phyloP scores from a whole-genome alignment of 2,329 filamentous ascomycete species.

The Ophiognomonia clavigignenti-juglandacearum region DNA sequence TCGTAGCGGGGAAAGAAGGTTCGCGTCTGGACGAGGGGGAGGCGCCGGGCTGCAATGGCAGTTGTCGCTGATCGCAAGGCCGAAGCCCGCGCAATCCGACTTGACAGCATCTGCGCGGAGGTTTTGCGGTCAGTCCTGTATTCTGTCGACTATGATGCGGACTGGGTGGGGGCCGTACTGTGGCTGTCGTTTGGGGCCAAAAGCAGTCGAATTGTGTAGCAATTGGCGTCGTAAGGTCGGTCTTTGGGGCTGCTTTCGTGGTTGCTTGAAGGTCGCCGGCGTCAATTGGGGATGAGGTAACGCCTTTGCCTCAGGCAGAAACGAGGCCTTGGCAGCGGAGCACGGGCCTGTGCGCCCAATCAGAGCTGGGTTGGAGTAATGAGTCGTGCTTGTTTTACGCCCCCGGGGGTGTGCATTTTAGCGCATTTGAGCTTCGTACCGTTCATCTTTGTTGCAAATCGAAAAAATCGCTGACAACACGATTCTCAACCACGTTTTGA shows the following conservation, averaged over 20 bases:
- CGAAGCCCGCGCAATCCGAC: conserved; percentile 51
- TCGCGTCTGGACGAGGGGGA: conserved; percentile 53
- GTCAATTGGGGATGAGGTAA: conserved; percentile 4
- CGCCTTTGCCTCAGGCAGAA: conserved; percentile 12
- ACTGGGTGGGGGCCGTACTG: conserved; percentile 22
- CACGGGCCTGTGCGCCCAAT: not conserved
- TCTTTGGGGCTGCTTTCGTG: conserved; percentile 4
- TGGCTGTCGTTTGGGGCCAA: conserved; percentile 29
- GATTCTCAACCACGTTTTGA: conserved; percentile 36
- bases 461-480: conserved; percentile 43
- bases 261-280: conserved; percentile 4
- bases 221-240: conserved; percentile 17
- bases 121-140: not conserved
- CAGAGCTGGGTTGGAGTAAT: not conserved
- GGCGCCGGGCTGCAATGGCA: conserved; percentile 41
- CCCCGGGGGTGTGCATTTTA: conserved; percentile 17
- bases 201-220: conserved; percentile 26
- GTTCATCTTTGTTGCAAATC: conserved; percentile 19
- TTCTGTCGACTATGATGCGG: not conserved
- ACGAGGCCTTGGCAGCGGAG: not conserved
- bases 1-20: conserved; percentile 49
- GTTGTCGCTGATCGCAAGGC: conserved; percentile 38
- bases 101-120: conserved; percentile 52
- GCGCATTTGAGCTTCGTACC: conserved; percentile 27
- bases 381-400: not conserved